Evolutionary conservation across 2,329 filamentous ascomycete species (phyloP), one percentile per base, ranked within the genome.

Genomic region (Phyllosticta citrichinensis): DNA sequence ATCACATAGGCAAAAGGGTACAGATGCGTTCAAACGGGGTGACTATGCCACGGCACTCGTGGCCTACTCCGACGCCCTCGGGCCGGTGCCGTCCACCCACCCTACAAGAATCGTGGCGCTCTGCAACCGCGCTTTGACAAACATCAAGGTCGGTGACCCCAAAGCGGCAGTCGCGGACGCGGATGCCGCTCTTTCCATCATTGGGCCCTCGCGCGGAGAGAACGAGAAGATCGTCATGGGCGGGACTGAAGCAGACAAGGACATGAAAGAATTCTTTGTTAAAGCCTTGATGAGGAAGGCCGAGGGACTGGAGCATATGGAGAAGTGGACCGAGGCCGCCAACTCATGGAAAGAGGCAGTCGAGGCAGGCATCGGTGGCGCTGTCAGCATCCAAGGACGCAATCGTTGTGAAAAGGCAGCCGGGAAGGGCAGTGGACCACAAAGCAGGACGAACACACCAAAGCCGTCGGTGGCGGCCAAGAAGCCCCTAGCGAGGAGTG

Each of bases 241-340:
- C 22, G 79, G 78, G 14, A 77, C 78, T 5, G 82, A 81, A 60
- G 76, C 76, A 8, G 79, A 80, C 20, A 94, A 95, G 66, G 87
- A 93, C 55, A 96, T 99, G 89, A 88, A 85, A 64, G 92, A 96
- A 19, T 89, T 96, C 64, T 97, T 88, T 70, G 92, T 91, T 58
- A 99, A 97, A 74, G 93, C 93, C 0, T 77, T 97, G 30, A 93
- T 89, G 76, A 87, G 94, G 59, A 97, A 97, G 77, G 94, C 94
- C 0, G 94, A 99, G 75, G 94, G 91, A 1, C 80, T 97, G 8
- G 94, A 99, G 73, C 88, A 96, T 70, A 87, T 99, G 80, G 94
- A 99, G 76, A 90, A 88, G 71, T 99, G 93, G 93, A 76, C 78
- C 2, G 93, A 97, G 57, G 94, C 94, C 1, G 86, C 85, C 0